Evolutionary conservation across 139 green algal genomes (phyloP), one percentile per base, ranked within the genome.

Genomic region (Chlamydomonas urium): DNA sequence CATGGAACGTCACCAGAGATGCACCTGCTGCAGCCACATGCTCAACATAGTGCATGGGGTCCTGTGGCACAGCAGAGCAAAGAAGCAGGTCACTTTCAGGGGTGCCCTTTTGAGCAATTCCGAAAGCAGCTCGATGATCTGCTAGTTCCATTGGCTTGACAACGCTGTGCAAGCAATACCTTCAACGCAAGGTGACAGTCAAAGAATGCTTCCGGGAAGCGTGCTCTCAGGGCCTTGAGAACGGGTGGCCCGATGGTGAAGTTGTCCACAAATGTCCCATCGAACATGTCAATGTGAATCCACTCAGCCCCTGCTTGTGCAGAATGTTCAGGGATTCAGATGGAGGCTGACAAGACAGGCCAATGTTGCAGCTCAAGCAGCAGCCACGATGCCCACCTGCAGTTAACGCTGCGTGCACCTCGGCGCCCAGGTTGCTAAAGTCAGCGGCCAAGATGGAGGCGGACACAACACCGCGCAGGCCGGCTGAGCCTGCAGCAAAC

Each of bases 201-300:
- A 42, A 95, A 50, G 72, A 91, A 95, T 4, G 81, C 89, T 3
- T 86, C 81, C 61, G 82, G 72, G 38, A 23, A 24, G 23, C 36
- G 24, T 47, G 86, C 90, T 33, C 85, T 72, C 23, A 95, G 69
- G 33, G 60, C 81, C 61, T 87, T 87, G 45, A 91, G 79, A 21
- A 95, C 84, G 0, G 88, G 86, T 23, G 84, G 73, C 10, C 90
- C 90, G 47, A 96, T 84, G 3, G 90, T 96, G 31, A 96, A 75
- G 67, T 94, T 94, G 29, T 82, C 81, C 29, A 94, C 86, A 72
- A 92, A 92, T 66, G 93, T 80, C n/a, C 90, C 91, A 66, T 90
- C 78, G 31, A 60, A 76, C 50, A 69, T 53, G 56, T 69, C 57
- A 4, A 79, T 35, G 66, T 79, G 63, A 32, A 72, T 65, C 72